Percentiles rank a stretch among this genome's conserved stretches.
Conservation (phyloP, 345 rosid genomes). For the Hibiscus trionum region DNA sequence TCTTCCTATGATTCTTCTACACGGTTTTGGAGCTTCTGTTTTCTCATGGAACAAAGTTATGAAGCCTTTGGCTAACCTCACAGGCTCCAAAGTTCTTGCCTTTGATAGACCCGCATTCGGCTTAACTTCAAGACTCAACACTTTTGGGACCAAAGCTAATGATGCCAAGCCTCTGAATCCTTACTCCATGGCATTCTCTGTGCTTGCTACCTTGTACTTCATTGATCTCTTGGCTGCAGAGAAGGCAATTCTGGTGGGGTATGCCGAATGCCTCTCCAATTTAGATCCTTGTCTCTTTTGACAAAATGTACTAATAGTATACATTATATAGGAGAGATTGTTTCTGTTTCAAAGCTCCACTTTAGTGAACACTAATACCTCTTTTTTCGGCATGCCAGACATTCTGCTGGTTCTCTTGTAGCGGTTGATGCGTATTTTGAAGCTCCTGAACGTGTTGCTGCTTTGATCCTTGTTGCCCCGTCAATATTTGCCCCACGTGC, state of each 20-base stretch:
- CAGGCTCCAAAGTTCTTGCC: constrained; percentile 66
- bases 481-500: constrained; percentile 68
- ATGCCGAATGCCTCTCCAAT: constrained; percentile 17
- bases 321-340: background rate
- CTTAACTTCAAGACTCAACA: constrained; percentile 58
- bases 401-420: constrained; percentile 82
- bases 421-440: constrained; percentile 78
- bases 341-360: background rate
- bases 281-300: background rate
- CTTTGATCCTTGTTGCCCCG: constrained; percentile 81
- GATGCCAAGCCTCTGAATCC: constrained; percentile 55
- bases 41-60: constrained; percentile 76
- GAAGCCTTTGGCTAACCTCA: constrained; percentile 56
- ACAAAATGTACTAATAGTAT: background rate
- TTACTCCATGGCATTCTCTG: constrained; percentile 76
- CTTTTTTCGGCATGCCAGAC: constrained; percentile 35
- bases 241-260: constrained; percentile 80
- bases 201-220: constrained; percentile 68
- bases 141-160: constrained; percentile 14
- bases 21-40: constrained; percentile 92
- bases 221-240: constrained; percentile 57
- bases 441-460: constrained; percentile 86
- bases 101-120: constrained; percentile 94
- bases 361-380: background rate
- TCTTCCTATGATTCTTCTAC: constrained; percentile 67